Evolutionary conservation across 345 rosid species (phyloP), one percentile per base, ranked within the genome.

Genomic region (Citrus trifoliata): DNA sequence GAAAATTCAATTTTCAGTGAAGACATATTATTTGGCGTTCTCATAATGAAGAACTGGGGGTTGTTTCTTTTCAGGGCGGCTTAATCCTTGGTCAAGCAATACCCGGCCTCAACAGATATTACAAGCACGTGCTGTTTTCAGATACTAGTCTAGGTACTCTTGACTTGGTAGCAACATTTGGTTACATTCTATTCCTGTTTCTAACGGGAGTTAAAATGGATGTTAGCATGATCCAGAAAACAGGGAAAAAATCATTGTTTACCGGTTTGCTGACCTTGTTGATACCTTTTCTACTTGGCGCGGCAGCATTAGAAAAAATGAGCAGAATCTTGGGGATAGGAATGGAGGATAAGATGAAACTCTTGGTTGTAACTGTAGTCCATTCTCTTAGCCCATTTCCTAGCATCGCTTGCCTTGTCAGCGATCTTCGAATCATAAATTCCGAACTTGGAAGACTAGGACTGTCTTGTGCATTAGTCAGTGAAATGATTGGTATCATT

Each of bases 361-460:
- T 67, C 65, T 27, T 10, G 5, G 16, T 9, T 3, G 30, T 73
- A 27, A 53, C 28, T 16, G 12, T 76, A 37, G 19, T 27, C 19
- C 79, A 79, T 32, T 63, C 81, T 18, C 19, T 65, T 22, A 79
- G 81, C 6, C 46, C 77, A 40, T 77, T 82, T 65, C 70, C 80
- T 10, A 80, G 60, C 42, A 61, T 85, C 7, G 28, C 59, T 35
- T 28, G 63, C 37, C 75, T 77, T 10, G 76, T 82, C n/a, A 46
- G 62, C 1, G 81, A 82, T 22, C 66, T 80, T n/a, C 21, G 71
- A 19, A 67, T 82, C 63, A n/a, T 66, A 14, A 85, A 82, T 59
- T 79, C 88, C 0, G 80, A 82, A 72, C 67, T 85, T 7, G 86
- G 88, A 12, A 67, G 82, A 30, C 28, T 85, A 68, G 78, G 73